Base-by-base conservation (phyloP, 164 flowering plant species). In the Buxus sempervirens region DNA sequence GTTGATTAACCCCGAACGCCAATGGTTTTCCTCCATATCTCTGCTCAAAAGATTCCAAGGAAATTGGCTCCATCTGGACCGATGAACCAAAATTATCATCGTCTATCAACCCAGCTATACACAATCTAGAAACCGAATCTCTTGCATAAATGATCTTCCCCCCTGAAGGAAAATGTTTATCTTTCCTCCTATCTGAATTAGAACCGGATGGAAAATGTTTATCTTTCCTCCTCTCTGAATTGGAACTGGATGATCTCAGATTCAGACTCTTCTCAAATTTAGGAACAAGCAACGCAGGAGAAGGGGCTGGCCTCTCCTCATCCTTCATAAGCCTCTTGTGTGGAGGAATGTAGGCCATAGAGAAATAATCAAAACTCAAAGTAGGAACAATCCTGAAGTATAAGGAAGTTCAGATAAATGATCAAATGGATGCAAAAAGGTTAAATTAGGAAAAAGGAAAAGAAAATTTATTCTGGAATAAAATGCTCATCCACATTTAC, bases 301-400 rank as follows among this genome's bases (percentile, higher is more conserved):
- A 45, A 2, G 80, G 82, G 1, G 68, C 48, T 4, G 76, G 65
- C 54, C 65, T 66, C 48, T 49, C 70, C 1, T 45, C 42, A 27
- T 58, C 77, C 26, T 72, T 69, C 6, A 64, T 62, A 48, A 76
- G 69, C 45, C 89, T 74, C 79, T 76, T 85, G 62, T 82, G 89
- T 22, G 87, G 87, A 66, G 89, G 89, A 20, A 85, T 63, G 70
- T 85, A 83, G 32, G 87, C 83, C 87, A 85, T 82, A 45, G 1
- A 27, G 41, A 13, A 58, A 4, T 15, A 26, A 14, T 4, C 28
- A 58, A 58, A 32, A 21, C n/a, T 48, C 6, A 61, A 61, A 23
- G 5, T 25, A 7, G 62, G 16, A 23, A 59, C 16, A 59, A 10
- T 10, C 51, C 51, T 45, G 51, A 45, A 45, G 13, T 45, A 5